Base-by-base conservation (phyloP, 352 stramenopile genomes). In the Globisporangium cystogenes region DNA sequence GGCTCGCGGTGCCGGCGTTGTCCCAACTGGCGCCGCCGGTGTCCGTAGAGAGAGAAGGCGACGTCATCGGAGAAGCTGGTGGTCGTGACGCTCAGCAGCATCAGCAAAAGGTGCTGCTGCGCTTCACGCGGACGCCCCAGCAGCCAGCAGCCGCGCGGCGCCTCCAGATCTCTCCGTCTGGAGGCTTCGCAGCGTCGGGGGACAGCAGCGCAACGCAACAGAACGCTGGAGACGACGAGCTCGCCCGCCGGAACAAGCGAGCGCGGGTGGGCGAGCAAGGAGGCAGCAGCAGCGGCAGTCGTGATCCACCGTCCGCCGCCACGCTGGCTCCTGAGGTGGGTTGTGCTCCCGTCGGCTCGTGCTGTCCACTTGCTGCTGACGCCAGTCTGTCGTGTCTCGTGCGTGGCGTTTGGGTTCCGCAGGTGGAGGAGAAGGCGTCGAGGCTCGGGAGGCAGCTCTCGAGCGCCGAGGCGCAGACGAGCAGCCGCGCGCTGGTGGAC, bases 351-450 rank as follows among this genome's bases (percentile, higher is more conserved):
- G 14, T 39, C 33, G 0, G 20, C 29, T 44, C 23, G 6, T 39
- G 16, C 39, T 36, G 1, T 27, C 23, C 40, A 41, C 39, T 41
- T 23, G 20, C 6, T 55, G 23, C 18, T 11, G 27, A 49, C 21
- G 15, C 29, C 7, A 2, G 27, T 20, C 15, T 40, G 23, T 47
- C 18, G 20, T 35, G 24, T 20, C 7, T 42, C 29, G 16, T 20
- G 27, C n/a, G n/a, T n/a, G n/a, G n/a, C n/a, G n/a, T n/a, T 16
- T 18, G n/a, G 20, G 7, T n/a, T n/a, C n/a, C 65, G 15, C 33
- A 90, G 71, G 55, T 72, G 39, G 73, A 90, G 31, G 42, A 67
- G 29, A 76, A 67, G 23, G 66, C 78, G 2, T 48, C 57, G 16
- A 51, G 41, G 33, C 50, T 87, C 8, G 68, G 66, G 5, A 81